These are phyloP conservation scores for Arctium minus DNA, from an alignment of 129 eudicot species.

Conservation along the genomic window DNA sequence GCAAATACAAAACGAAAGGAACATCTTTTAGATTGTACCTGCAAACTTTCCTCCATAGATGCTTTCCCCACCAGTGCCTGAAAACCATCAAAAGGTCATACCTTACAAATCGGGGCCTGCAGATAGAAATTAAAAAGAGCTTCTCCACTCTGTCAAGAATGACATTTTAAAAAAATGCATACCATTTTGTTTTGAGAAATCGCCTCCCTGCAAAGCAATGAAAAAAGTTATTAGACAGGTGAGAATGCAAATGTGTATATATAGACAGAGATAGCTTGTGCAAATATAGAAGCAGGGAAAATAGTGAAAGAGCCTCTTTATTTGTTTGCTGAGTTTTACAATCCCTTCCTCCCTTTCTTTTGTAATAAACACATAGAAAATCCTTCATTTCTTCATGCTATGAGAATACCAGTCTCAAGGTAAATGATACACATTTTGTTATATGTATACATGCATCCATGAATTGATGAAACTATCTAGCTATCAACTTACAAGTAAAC, in stretches of 20 bases:
- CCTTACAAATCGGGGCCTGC: conserved; percentile 59
- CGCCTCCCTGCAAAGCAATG: conserved; percentile 78
- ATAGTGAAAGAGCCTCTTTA: background rate
- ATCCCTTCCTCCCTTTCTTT: background rate
- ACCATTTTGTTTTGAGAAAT: conserved; percentile 94
- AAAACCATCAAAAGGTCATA: conserved; percentile 74
- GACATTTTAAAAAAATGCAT: conserved; percentile 43
- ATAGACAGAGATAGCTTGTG: background rate
- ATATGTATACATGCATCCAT: background rate
- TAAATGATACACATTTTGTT: background rate
- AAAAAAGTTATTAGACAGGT: conserved; percentile 4
- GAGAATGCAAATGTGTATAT: background rate
- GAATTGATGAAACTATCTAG: background rate
- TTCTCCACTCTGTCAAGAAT: conserved; percentile 44
- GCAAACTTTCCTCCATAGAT: conserved; percentile 96
- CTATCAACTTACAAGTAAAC: background rate
- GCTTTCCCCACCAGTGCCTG: conserved; percentile 99
- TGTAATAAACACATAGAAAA: background rate
- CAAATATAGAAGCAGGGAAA: background rate
- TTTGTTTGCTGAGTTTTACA: background rate
- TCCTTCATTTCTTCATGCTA: background rate
- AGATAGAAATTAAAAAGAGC: conserved; percentile 45
- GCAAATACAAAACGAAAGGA: background rate
- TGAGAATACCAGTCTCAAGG: background rate
- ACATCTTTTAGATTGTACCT: conserved; percentile 41